Conservation (phyloP, 2,329 filamentous ascomycete genomes). For the Claviceps citrina region DNA sequence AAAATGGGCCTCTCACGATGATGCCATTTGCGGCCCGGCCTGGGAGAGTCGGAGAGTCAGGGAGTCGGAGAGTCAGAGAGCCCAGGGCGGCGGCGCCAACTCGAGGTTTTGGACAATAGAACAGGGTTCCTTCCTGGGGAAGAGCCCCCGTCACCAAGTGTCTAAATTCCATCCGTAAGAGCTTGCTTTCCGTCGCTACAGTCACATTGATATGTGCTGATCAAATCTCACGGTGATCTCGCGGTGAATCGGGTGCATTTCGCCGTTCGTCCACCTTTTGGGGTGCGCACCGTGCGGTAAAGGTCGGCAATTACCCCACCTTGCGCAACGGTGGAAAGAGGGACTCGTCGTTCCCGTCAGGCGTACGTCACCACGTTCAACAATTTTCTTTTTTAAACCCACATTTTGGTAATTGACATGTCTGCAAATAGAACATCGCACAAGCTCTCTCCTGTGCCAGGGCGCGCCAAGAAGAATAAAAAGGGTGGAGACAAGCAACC, state of each 20-base stretch:
- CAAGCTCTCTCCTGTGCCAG: not conserved
- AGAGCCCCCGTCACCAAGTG: too few species aligned
- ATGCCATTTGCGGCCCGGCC: slow-evolving; percentile 1
- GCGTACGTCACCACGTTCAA: slow-evolving; percentile 1
- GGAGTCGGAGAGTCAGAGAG: too few species aligned
- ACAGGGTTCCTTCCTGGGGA: too few species aligned
- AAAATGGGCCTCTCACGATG: too few species aligned
- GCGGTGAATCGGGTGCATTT: not conserved
- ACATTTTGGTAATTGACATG: not conserved
- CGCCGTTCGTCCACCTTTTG: not conserved
- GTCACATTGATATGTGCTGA: not conserved
- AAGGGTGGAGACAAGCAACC: too few species aligned
- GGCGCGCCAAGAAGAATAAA: too few species aligned
- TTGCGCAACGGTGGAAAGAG: not conserved
- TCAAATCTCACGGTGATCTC: not conserved
- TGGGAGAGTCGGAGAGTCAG: too few species aligned
- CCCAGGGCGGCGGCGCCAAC: too few species aligned
- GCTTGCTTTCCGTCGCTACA: not conserved
- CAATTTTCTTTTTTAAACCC: too few species aligned
- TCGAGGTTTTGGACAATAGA: not conserved
- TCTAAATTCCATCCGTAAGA: not conserved
- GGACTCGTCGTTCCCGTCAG: not conserved
- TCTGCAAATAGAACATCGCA: not conserved
- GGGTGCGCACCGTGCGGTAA: too few species aligned
- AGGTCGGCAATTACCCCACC: not conserved